Evolutionary conservation across 2,329 filamentous ascomycete species (phyloP), one percentile per base, ranked within the genome.

Genomic region (Botryotinia calthae): DNA sequence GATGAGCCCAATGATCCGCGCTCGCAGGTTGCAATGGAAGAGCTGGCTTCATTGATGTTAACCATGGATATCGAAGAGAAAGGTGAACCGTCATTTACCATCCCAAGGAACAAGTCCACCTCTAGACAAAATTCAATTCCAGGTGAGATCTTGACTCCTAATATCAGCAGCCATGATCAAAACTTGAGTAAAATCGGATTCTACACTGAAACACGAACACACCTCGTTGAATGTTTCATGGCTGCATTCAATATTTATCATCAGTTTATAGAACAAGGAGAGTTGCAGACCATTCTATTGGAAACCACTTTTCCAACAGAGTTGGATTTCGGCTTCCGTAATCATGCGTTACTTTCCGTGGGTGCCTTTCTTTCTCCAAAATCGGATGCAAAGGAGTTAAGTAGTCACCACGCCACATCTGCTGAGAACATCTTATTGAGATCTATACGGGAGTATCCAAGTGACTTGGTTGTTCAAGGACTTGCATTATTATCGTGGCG

Each of bases 1-100:
- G 63, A 48, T 22, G 63, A 37, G 31, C 6, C 5, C 12, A 65
- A 48, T 65, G 63, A 34, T 25, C 44, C 20, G 6, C 44, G 63
- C 63, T 65, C 42, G 31, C 62, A 48, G 28, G 22, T 25, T 65
- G 63, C 63, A 14, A 48, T 65, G 63, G 14, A 65, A 31, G 63
- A 65, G 63, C 63, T 65, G 37, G 63, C 44, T 65, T 65, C 63
- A 40, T 65, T 65, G 42, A 65, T 65, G 44, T 9, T 65, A 44
- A 65, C 63, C 28, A 48, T 65, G 63, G 42, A 48, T 48, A 37
- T 48, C 28, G 63, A 65, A 20, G 62, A 65, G 44, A 66, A 51
- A 37, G 31, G 63, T 37, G 63, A 66, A 66, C 44, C 63, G 10
- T 51, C 63, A n/a, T 66, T 66, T 51, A 51, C 31, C 14, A 66